Evolutionary conservation across 2,329 filamentous ascomycete species (phyloP).

Genomic region (Talaromyces albobiverticillius): DNA sequence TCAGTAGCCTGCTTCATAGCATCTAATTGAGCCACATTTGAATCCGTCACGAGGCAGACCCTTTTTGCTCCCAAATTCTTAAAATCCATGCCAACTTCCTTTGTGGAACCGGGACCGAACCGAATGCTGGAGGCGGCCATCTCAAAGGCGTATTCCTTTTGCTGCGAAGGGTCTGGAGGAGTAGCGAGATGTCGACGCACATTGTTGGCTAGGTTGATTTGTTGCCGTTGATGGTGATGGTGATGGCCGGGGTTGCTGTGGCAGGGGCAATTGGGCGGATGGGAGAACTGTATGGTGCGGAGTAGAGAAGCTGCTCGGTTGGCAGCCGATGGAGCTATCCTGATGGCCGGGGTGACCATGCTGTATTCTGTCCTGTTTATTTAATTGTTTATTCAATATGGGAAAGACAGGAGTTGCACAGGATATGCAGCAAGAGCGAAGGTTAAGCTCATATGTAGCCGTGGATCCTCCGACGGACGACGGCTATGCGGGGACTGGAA

Average conservation of each 20-base stretch:
- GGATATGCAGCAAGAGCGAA: too few relatives aligned
- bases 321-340: conserved; percentile 46
- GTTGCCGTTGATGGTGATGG: conserved; percentile 54
- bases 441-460: too few relatives aligned
- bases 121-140: conserved; percentile 95
- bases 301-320: conserved; percentile 60
- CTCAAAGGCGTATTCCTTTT: conserved; percentile 98
- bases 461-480: not conserved
- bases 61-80: conserved; percentile 83
- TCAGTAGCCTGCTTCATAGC: conserved; percentile 89
- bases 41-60: conserved; percentile 89
- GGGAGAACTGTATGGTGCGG: conserved; percentile 85
- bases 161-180: conserved; percentile 65
- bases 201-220: conserved; percentile 53
- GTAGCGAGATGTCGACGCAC: conserved; percentile 67
- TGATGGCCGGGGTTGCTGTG: conserved; percentile 85
- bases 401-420: not conserved
- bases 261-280: conserved; percentile 85
- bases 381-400: too few relatives aligned
- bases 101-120: conserved; percentile 88
- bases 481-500: not conserved
- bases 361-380: not conserved
- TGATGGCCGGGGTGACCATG: conserved; percentile 40
- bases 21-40: conserved; percentile 74
- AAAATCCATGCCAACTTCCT: conserved; percentile 97